These are phyloP conservation scores for Penicillium glabrum DNA, from an alignment of 2,329 filamentous ascomycete genomes.

Conservation along the genomic window DNA sequence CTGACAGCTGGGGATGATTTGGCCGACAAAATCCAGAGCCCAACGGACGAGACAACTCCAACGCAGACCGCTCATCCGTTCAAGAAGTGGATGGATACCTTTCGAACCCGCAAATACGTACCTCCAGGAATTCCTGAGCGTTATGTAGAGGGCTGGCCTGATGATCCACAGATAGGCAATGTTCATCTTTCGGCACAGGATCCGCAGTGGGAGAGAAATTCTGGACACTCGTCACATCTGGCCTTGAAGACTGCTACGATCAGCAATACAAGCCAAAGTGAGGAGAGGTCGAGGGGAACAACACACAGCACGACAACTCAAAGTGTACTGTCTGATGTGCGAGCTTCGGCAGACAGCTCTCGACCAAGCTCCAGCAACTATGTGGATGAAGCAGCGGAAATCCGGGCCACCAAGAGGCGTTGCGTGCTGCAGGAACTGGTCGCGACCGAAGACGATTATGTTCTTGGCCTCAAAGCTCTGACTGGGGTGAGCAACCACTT, in stretches of 20 bases:
- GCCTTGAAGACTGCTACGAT: slow-evolving; percentile 79
- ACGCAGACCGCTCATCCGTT: slow-evolving; percentile 26
- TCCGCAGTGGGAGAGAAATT: slow-evolving; percentile 61
- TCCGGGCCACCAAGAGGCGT: slow-evolving; percentile 72
- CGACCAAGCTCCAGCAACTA: slow-evolving; percentile 44
- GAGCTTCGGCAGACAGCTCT: slow-evolving; percentile 61
- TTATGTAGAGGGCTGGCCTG: slow-evolving; percentile 40
- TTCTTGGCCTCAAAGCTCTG: slow-evolving; percentile 81
- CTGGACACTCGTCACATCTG: slow-evolving; percentile 77
- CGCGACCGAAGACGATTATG: slow-evolving; percentile 81
- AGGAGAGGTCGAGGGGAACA: slow-evolving; percentile 60
- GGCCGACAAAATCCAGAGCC: slow-evolving; percentile 4
- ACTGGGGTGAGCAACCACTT: slow-evolving; percentile 64
- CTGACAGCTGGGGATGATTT: slow-evolving; percentile 1
- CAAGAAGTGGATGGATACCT: slow-evolving; percentile 40
- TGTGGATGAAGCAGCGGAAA: slow-evolving; percentile 68
- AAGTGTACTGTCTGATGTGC: slow-evolving; percentile 62
- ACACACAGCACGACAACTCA: slow-evolving; percentile 59
- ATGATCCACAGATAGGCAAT: slow-evolving; percentile 12
- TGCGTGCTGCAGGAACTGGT: slow-evolving; percentile 83
- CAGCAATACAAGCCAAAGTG: slow-evolving; percentile 72
- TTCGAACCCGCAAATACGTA: slow-evolving; percentile 29
- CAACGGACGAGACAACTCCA: slow-evolving; percentile 4
- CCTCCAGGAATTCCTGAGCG: slow-evolving; percentile 19
- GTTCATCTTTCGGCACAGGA: slow-evolving; percentile 14